Evolutionary conservation across 2,329 filamentous ascomycete species (phyloP), one percentile per base, ranked within the genome.

Genomic region (Calonectria pteridis): DNA sequence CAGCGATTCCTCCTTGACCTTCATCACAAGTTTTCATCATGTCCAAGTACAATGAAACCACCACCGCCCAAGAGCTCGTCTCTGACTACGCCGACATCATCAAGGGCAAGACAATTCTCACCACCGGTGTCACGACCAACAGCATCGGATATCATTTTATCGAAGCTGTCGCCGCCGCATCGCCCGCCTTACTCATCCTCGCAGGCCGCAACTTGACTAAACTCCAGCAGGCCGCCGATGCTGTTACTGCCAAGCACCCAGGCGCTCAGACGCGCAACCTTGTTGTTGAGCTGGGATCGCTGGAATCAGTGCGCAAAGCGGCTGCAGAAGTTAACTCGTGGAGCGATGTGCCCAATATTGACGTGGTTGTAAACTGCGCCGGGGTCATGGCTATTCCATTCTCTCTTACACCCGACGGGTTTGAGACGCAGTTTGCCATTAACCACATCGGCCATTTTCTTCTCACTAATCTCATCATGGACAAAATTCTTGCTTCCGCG

Each of bases 361-460:
- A 88, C 50, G 81, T 86, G 6, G 69, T 88, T 14, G 82, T 88
- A 14, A 87, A 87, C 70, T 86, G 85, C 69, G 86, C 86, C 0
- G 86, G 82, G 4, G 81, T 88, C 63, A 87, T 87, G 86, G 85
- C 81, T 2, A 66, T 82, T 2, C 76, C 79, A 0, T 82, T 77
- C 18, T 73, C 72, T 1, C 71, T 79, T 10, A 84, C 83, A 0
- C 73, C 75, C 0, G 86, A 88, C 55, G 85, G 86, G 0, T 77
- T 84, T 49, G 87, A 87, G 79, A 79, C 81, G 67, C 86, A 87
- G 70, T 85, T 89, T 63, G 85, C 83, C 0, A 84, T 84, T 3
- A 88, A 88, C 65, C 85, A 89, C 66, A 65, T 89, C 7, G 85
- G 84, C 0, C 88, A 88, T 76, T 89, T 86, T 63, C 81, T 89